phyloP scores from a whole-genome alignment of 768 basidiomycete genomes.

The Daedalea quercina region DNA sequence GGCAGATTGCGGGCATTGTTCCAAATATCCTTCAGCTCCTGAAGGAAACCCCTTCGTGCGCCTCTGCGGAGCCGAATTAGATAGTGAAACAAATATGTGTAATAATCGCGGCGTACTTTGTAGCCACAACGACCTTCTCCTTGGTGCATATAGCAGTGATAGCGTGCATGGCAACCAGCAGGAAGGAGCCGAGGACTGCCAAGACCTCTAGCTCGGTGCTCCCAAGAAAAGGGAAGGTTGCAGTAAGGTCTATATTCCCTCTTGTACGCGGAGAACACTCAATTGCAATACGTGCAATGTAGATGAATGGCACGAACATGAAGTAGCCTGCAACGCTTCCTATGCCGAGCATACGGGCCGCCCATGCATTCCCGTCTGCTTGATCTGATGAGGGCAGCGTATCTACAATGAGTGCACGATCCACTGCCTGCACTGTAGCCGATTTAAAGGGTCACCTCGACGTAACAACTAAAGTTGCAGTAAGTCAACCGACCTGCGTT shows the following conservation, averaged over 20 bases:
- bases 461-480: neutral
- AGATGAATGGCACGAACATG: constrained; percentile 45
- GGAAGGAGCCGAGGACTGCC: constrained; percentile 61
- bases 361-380: constrained; percentile 90
- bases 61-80: constrained; percentile 8
- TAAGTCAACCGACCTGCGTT: constrained; percentile 37
- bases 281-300: neutral
- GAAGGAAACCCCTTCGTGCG: constrained; percentile 26
- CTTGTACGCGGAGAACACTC: constrained; percentile 30
- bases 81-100: neutral
- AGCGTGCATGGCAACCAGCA: constrained; percentile 61
- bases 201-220: constrained; percentile 76
- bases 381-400: constrained; percentile 69
- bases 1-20: constrained; percentile 64
- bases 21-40: constrained; percentile 64
- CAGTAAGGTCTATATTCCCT: constrained; percentile 74
- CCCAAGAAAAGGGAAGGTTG: constrained; percentile 67
- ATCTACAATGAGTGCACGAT: constrained; percentile 88
- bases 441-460: neutral
- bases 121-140: constrained; percentile 64
- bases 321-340: constrained; percentile 87
- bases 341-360: constrained; percentile 83
- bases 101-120: constrained; percentile 22
- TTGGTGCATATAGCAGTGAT: constrained; percentile 55
- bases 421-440: constrained; percentile 77